Evolutionary conservation across 2,329 filamentous ascomycete species (phyloP).

Genomic region (Ceratocystis colombiana): DNA sequence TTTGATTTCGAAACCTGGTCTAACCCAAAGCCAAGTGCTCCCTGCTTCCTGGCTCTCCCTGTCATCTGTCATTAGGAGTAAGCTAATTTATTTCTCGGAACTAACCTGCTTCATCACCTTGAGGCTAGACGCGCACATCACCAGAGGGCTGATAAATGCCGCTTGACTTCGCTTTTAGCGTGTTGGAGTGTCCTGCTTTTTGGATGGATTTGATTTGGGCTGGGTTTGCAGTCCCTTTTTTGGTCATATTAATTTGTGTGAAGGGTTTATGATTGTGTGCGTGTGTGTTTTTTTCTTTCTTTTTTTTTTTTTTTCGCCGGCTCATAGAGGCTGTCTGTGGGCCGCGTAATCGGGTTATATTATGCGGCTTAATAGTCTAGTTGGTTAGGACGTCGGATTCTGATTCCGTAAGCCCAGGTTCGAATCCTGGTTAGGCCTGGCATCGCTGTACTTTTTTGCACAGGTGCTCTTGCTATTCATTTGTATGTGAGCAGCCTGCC

Average conservation of each 20-base stretch:
- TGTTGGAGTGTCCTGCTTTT: no score
- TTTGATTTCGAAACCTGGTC: background rate
- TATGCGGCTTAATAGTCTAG: conserved; percentile 22
- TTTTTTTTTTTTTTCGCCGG: background rate
- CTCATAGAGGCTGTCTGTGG: background rate
- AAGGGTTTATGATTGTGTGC: no score
- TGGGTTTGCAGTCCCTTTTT: no score
- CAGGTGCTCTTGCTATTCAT: no score
- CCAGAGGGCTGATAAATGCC: no score
- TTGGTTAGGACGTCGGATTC: conserved; percentile 25
- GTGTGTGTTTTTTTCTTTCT: no score
- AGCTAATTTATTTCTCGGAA: conserved; percentile 12
- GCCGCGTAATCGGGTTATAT: background rate
- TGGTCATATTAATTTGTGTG: no score
- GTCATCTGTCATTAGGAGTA: conserved; percentile 4
- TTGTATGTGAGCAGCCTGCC: background rate
- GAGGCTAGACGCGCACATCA: background rate
- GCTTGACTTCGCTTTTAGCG: no score
- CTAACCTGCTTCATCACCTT: background rate
- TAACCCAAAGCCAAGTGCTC: background rate
- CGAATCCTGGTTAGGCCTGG: conserved; percentile 24
- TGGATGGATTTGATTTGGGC: no score
- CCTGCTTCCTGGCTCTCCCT: conserved; percentile 8
- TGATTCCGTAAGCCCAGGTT: conserved; percentile 25
- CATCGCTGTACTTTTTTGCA: background rate